Conservation (phyloP, 306 rosid species). For the Cercis canadensis region DNA sequence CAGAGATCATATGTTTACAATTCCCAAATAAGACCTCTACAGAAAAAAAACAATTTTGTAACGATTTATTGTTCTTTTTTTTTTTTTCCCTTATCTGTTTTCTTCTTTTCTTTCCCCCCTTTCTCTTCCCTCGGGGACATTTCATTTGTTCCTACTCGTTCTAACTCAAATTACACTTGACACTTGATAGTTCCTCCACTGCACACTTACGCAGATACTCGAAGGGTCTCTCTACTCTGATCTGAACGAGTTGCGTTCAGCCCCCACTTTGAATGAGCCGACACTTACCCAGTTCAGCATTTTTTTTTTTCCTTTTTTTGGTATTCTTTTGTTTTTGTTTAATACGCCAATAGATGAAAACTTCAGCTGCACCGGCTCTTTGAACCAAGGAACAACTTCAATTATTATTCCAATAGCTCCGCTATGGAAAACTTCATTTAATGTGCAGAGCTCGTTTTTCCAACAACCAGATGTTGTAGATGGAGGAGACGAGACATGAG, state of each 20-base stretch:
- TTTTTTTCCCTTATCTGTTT: background rate
- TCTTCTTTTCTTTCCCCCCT: constrained; percentile 20
- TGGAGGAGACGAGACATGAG: constrained; percentile 71
- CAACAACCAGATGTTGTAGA: constrained; percentile 64
- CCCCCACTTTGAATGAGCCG: constrained; percentile 84
- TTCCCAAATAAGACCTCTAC: constrained; percentile 69
- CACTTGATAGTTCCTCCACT: constrained; percentile 57
- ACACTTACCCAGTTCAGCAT: constrained; percentile 60
- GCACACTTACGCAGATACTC: constrained; percentile 64
- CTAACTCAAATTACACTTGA: constrained; percentile 40
- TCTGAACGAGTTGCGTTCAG: constrained; percentile 57
- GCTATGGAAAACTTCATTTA: constrained; percentile 46
- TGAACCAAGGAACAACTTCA: constrained; percentile 63
- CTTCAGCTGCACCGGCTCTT: constrained; percentile 68
- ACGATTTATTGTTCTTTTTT: constrained; percentile 23
- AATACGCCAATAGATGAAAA: constrained; percentile 38
- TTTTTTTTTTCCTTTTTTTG: background rate
- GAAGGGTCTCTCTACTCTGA: constrained; percentile 39
- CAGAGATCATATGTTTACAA: constrained; percentile 84
- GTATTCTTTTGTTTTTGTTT: too few relatives aligned
- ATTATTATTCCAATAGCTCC: constrained; percentile 53
- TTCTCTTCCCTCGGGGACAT: constrained; percentile 39
- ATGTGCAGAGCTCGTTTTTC: constrained; percentile 43
- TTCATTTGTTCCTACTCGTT: constrained; percentile 62
- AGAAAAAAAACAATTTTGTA: constrained; percentile 53